These are phyloP conservation scores for Nigrospora osmanthi DNA, from an alignment of 2,329 filamentous ascomycete species.

Conservation along the genomic window DNA sequence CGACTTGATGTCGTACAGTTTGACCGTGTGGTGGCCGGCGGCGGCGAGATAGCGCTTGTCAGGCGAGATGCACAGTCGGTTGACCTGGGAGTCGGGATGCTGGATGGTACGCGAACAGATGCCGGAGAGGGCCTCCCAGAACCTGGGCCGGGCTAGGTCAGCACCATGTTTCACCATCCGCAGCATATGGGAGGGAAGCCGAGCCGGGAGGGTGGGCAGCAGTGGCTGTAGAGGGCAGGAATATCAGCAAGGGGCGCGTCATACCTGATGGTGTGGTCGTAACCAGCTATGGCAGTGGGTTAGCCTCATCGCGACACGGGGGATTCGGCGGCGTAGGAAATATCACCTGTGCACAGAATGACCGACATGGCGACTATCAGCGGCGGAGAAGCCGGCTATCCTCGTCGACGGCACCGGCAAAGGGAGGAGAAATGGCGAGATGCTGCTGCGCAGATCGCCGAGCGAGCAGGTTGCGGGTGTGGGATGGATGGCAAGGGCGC, in stretches of 20 bases:
- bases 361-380: neutral
- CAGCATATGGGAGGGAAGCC: no score
- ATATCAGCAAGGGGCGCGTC: conserved; percentile 4
- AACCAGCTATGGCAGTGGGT: conserved; percentile 37
- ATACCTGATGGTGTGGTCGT: conserved; percentile 56
- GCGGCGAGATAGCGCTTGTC: conserved; percentile 95
- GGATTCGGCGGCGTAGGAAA: neutral
- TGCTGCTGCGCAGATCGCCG: no score
- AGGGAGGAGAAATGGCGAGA: no score
- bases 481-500: no score
- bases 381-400: no score
- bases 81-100: conserved; percentile 96
- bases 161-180: neutral
- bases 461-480: no score
- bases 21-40: conserved; percentile 73
- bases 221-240: neutral
- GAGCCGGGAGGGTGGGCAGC: no score
- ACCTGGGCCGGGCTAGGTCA: conserved; percentile 42
- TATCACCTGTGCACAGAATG: conserved; percentile 2
- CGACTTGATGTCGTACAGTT: conserved; percentile 97
- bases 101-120: conserved; percentile 98
- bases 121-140: conserved; percentile 96
- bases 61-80: conserved; percentile 94
- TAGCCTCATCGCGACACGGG: neutral
- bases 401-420: no score